Base-by-base conservation (phyloP, 1,284 basidiomycete genomes). In the Golubevia pallescens region DNA sequence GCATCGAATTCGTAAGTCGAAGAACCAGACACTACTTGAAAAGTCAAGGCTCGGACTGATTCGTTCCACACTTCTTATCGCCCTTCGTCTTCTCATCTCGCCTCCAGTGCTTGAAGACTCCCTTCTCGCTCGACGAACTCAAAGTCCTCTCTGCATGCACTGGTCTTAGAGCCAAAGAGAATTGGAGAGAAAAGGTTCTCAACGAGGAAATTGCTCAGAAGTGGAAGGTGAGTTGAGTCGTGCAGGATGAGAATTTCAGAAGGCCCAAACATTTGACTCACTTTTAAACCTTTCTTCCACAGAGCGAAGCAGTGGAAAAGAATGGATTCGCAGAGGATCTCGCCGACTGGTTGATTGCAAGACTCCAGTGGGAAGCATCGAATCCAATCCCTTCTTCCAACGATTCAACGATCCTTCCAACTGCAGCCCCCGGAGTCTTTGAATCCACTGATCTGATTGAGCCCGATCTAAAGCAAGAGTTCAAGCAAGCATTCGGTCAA, bases 121-220 rank as follows among this genome's bases (percentile, higher is more conserved):
- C 60, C n/a, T 56, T 53, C 48, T 55, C 59, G 20, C 10, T 60
- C 14, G 59, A 60, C 59, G 59, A 61, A 32, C 3, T 8, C 5
- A n/a, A 20, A 8, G 60, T 61, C 7, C 20, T 20, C 7, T 24
- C 28, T n/a, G 60, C 42, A 16, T 19, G 38, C 14, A 10, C 16
- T 20, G 16, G 19, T 53, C 42, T 61, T 32, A 51, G 60, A 7
- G 38, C 54, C 28, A 61, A 61, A 32, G 60, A 61, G 3, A 56
- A 53, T n/a, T 61, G 60, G 60, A 24, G 60, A 32, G 57, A 21
- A n/a, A 61, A 61, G 60, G 60, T 34, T 24, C 48, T 61, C 7
- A 34, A 21, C 42, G 38, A 14, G 8, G 60, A 53, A 7, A 61
- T 54, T 32, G 57, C 57, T 53, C 32, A 34, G 1, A n/a, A 24